Evolutionary conservation across 2,329 filamentous ascomycete genomes (phyloP).

Genomic region (Endocalyx cinctus): DNA sequence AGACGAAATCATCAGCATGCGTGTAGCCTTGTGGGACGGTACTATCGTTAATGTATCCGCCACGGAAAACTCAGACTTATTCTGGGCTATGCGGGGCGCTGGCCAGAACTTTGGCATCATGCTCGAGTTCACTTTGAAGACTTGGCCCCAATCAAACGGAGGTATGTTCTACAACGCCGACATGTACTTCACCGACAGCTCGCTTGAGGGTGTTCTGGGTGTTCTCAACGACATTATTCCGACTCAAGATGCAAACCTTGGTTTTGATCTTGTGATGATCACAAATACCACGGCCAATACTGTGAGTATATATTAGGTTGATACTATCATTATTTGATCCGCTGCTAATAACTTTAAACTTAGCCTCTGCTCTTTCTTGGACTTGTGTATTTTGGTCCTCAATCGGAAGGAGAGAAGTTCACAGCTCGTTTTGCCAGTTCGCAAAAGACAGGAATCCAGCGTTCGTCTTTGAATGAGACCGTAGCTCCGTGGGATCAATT

Average conservation of each 20-base stretch:
- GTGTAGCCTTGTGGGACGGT: constrained; percentile 36
- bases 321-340: not conserved
- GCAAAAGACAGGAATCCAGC: not conserved
- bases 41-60: constrained; percentile 24
- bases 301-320: constrained; percentile 2
- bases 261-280: constrained; percentile 6
- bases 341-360: constrained; percentile 1
- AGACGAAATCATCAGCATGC: constrained; percentile 35
- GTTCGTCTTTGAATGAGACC: constrained; percentile 4
- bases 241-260: constrained; percentile 6
- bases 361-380: constrained; percentile 6
- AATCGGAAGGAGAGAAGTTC: constrained; percentile 3
- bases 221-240: constrained; percentile 8
- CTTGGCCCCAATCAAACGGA: constrained; percentile 6
- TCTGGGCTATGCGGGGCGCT: constrained; percentile 41
- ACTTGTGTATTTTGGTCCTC: constrained; percentile 7
- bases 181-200: constrained; percentile 9
- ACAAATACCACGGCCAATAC: not conserved
- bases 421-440: constrained; percentile 3
- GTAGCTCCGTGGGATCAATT: constrained; percentile 7
- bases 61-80: constrained; percentile 31
- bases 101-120: constrained; percentile 40
- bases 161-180: constrained; percentile 8
- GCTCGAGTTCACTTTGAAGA: constrained; percentile 5
- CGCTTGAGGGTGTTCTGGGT: constrained; percentile 5